Evolutionary conservation across 352 stramenopile species (phyloP), one percentile per base, ranked within the genome.

Genomic region (Phytophthora hibernalis): DNA sequence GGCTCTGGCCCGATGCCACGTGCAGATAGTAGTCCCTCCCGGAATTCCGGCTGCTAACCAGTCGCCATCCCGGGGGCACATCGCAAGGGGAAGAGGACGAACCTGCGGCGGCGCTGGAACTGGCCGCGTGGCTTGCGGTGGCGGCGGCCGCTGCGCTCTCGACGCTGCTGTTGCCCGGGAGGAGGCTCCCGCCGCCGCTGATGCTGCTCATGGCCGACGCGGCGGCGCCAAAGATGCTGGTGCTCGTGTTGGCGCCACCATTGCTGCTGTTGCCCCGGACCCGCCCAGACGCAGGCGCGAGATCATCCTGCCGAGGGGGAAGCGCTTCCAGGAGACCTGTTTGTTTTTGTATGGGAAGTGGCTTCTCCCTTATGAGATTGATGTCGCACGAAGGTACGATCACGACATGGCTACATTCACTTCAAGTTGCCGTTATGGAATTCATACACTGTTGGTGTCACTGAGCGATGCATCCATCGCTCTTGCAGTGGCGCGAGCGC

Each of bases 21-120:
- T 94, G 85, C 37, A 94, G 67, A 68, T 83, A 94, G 45, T 94
- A 92, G 47, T 89, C 82, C 35, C 73, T 78, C 26, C 83, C 83
- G 40, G 77, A 83, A 56, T 89, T 72, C 18, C 86, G 75, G 68
- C 83, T 92, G 66, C 75, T 84, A 52, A 91, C 68, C 60, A 91
- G 70, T 31, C 83, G 82, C 86, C 86, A 94, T 31, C 83, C 85
- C 7, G 72, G 38, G 80, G 83, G 60, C 40, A 80, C 81, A 33
- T 82, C 64, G 30, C 9, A 54, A 69, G 21, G 42, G 48, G 54
- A 54, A 21, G 47, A 53, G 12, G 40, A 42, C 42, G 38, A 76
- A 82, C 70, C 70, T 79, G 70, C 38, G 7, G 62, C 24, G 30
- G 50, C 22, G 20, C 35, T 63, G 7, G 65, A 61, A 45, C 38